Conservation (phyloP, 1,139 yeast genomes). For the Hansenula sp. region DNA sequence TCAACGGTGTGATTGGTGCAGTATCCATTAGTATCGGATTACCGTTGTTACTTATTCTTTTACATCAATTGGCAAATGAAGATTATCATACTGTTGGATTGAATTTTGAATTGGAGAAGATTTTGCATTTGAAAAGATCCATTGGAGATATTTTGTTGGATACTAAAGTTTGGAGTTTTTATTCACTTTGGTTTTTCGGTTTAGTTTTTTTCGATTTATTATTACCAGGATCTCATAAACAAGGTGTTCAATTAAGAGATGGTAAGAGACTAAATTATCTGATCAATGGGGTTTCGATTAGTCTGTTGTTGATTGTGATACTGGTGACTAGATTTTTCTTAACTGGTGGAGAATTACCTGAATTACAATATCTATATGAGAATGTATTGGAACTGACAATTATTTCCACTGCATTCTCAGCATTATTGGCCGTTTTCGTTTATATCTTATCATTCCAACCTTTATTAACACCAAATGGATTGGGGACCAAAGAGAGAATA, state of each 20-base stretch:
- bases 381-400: constrained; percentile 64
- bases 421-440: constrained; percentile 58
- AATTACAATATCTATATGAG: constrained; percentile 68
- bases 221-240: constrained; percentile 66
- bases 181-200: constrained; percentile 69
- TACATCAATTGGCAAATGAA: constrained; percentile 58
- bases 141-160: constrained; percentile 28
- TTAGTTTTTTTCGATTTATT: constrained; percentile 61
- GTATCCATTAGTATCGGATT: constrained; percentile 59
- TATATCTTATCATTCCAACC: constrained; percentile 69
- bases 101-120: constrained; percentile 35
- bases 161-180: constrained; percentile 54
- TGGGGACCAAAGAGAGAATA: constrained; percentile 59
- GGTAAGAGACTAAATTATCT: constrained; percentile 68
- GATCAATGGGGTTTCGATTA: constrained; percentile 72
- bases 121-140: constrained; percentile 28
- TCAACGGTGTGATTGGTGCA: constrained; percentile 77
- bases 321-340: constrained; percentile 47
- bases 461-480: constrained; percentile 43
- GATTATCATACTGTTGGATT: constrained; percentile 49
- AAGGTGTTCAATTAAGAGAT: constrained; percentile 75
- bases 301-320: constrained; percentile 40
- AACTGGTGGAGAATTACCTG: constrained; percentile 64
- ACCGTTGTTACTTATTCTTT: constrained; percentile 56
- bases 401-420: constrained; percentile 61